Base-by-base conservation (phyloP, 306 rosid genomes). In the Acacia melanoxylon region DNA sequence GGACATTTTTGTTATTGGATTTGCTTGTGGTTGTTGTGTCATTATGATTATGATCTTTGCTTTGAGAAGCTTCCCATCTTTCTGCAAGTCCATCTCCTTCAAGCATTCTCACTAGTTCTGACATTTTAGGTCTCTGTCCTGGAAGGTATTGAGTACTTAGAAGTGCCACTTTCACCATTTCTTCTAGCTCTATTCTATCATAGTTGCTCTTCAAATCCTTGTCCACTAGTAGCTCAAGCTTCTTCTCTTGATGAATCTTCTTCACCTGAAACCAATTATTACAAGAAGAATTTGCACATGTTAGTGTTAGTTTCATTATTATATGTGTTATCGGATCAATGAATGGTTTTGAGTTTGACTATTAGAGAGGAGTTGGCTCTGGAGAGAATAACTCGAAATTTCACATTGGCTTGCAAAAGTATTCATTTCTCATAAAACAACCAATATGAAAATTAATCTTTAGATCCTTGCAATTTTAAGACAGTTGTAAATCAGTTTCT, bases 51-150 rank as follows among this genome's bases (percentile, higher is more conserved):
- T 58, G 67, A 56, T 52, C 80, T 87, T 73, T 87, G 22, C 10
- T 19, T 27, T 85, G 90, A 16, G 86, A 87, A 46, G 90, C 90
- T 82, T 87, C 90, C 88, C 90, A 87, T 72, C 81, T 87, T 15
- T 87, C 90, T 27, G 88, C 88, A 37, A 87, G 40, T n/a, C 90
- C 90, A 59, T 87, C 90, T 15, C 90, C 90, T 85, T 87, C 90
- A 22, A 87, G 90, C 90, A 87, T 87, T 11, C 86, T 48, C 3
- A 87, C 90, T 20, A 85, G 88, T 79, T 87, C 90, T 40, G 90
- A 87, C 90, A 87, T 87, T 51, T 85, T 87, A 0, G 90, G 90
- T 9, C 90, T 85, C 19, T 87, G 85, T 11, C 90, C 84, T 13
- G 90, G 90, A 67, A 87, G 86, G 37, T 85, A 85, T 63, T 87